Evolutionary conservation across 331 rosid genomes (phyloP).

Genomic region (Pyrus hybrid): DNA sequence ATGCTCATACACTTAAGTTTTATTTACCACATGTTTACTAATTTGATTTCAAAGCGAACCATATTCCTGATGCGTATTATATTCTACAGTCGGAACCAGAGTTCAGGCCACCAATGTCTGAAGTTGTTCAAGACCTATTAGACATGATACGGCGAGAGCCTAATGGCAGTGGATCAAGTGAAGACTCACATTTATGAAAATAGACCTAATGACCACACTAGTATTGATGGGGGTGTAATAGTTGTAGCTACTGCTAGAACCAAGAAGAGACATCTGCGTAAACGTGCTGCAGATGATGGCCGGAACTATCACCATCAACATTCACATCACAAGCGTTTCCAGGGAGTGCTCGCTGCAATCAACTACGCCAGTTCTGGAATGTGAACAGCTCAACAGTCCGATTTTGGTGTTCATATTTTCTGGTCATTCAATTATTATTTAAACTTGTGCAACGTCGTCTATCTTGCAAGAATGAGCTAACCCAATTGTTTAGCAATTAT

Average conservation of each 20-base stretch:
- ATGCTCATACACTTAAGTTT: not conserved
- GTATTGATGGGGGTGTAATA: conserved; percentile 14
- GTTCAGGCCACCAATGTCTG: conserved; percentile 86
- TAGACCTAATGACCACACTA: conserved; percentile 7
- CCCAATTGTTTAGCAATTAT: conserved; percentile 29
- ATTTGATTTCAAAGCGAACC: not conserved
- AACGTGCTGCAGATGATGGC: conserved; percentile 14
- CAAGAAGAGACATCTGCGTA: conserved; percentile 11
- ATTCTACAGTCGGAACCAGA: conserved; percentile 76
- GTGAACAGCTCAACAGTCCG: conserved; percentile 3
- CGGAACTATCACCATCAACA: conserved; percentile 19
- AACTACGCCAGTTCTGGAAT: conserved; percentile 11
- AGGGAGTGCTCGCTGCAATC: conserved; percentile 9
- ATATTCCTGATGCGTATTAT: not conserved
- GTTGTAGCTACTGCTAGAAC: conserved; percentile 5
- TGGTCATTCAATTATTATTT: conserved; percentile 19
- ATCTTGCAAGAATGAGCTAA: conserved; percentile 20
- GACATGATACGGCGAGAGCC: conserved; percentile 73
- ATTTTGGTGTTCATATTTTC: conserved; percentile 14
- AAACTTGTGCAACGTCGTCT: conserved; percentile 13
- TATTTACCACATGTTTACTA: not conserved
- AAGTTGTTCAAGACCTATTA: conserved; percentile 66
- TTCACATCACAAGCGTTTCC: conserved; percentile 13
- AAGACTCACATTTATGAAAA: conserved; percentile 25
- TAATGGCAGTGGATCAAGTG: conserved; percentile 44